phyloP scores from a whole-genome alignment of 129 eudicot genomes.

The Rutidosis leptorrhynchoides region DNA sequence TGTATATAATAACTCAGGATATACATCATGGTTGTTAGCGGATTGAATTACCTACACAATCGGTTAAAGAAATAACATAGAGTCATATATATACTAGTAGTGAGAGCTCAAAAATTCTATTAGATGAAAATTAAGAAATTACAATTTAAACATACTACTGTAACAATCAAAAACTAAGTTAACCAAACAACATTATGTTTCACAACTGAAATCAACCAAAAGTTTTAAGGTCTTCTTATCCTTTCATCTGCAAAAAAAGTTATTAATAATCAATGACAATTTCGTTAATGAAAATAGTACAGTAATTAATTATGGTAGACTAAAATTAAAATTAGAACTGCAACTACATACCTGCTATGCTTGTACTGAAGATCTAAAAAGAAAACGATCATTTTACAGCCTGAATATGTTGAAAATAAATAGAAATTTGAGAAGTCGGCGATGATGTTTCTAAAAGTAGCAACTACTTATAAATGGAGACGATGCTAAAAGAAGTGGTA shows the following conservation, averaged over 20 bases:
- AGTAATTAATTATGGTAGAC: neutral
- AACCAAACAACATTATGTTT: neutral
- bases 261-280: too few species aligned
- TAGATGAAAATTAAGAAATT: conserved; percentile 16
- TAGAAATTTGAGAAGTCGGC: neutral
- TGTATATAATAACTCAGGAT: conserved; percentile 17
- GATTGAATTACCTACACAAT: conserved; percentile 25
- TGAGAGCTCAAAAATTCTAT: conserved; percentile 16
- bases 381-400: neutral
- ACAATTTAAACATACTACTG: neutral
- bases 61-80: conserved; percentile 21
- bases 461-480: neutral
- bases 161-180: neutral
- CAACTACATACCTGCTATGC: neutral
- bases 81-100: conserved; percentile 9
- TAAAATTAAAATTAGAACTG: neutral
- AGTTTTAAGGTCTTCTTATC: neutral
- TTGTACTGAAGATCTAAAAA: neutral
- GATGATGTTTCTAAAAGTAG: neutral
- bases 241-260: neutral
- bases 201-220: neutral
- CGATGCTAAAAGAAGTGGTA: neutral
- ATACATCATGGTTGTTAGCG: conserved; percentile 8
- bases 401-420: too few species aligned
- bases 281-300: neutral